These are phyloP conservation scores for Fereydounia khargensis DNA, from an alignment of 1,284 basidiomycete genomes.

Conservation along the genomic window DNA sequence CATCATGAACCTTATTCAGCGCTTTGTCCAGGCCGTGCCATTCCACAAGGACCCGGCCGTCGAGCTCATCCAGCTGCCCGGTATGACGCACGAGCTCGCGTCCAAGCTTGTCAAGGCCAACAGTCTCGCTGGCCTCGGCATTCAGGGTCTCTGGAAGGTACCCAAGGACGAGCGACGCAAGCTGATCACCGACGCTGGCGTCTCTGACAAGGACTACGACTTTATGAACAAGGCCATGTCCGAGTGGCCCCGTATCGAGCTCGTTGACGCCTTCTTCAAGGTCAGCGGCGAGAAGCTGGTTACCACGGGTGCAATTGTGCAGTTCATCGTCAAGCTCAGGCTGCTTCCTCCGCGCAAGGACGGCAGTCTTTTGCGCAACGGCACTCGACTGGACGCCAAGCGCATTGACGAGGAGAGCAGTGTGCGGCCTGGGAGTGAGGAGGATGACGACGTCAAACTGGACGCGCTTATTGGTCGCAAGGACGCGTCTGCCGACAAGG, in stretches of 20 bases:
- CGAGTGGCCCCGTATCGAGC: constrained; percentile 75
- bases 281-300: constrained; percentile 79
- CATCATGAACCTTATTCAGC: constrained; percentile 78
- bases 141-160: constrained; percentile 54
- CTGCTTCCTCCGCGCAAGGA: constrained; percentile 63
- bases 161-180: constrained; percentile 60
- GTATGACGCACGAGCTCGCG: constrained; percentile 31
- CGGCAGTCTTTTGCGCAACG: constrained; percentile 38
- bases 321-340: constrained; percentile 78
- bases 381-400: constrained; percentile 34
- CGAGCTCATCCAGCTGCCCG: constrained; percentile 53
- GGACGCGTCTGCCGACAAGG: constrained; percentile 28
- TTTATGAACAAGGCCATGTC: constrained; percentile 71
- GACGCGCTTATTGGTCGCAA: constrained; percentile 8
- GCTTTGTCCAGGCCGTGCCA: constrained; percentile 77
- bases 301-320: constrained; percentile 84
- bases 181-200: constrained; percentile 26
- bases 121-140: constrained; percentile 29
- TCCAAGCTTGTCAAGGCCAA: constrained; percentile 19
- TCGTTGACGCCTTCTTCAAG: constrained; percentile 83
- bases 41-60: constrained; percentile 23
- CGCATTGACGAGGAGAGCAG: constrained; percentile 58
- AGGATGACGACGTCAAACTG: constrained; percentile 24
- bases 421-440: constrained; percentile 42
- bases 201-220: constrained; percentile 57